Percentiles rank a stretch among this genome's conserved stretches.
These are phyloP conservation scores for Populus pruinosa DNA, from an alignment of 345 rosid species.

Conservation along the genomic window DNA sequence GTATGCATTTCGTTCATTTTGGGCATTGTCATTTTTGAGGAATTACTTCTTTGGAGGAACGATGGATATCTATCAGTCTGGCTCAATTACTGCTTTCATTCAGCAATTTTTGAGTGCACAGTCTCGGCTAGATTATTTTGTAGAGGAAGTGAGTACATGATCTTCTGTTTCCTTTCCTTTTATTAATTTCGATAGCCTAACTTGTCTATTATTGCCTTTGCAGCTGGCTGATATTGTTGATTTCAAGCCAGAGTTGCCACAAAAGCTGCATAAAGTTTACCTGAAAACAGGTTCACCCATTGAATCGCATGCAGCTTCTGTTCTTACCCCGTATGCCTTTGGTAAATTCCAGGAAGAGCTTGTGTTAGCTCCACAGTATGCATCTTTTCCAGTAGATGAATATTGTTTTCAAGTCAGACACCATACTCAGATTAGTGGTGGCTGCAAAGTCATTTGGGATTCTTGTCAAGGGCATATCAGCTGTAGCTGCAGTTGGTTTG, in stretches of 20 bases:
- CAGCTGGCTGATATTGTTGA: conserved; percentile 49
- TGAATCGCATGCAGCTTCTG: conserved; percentile 54
- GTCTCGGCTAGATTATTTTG: conserved; percentile 38
- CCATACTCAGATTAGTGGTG: conserved; percentile 44
- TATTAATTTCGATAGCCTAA: neutral
- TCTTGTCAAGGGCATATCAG: conserved; percentile 49
- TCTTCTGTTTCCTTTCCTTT: neutral
- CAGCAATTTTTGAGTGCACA: conserved; percentile 27
- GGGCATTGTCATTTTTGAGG: conserved; percentile 37
- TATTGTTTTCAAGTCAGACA: conserved; percentile 50
- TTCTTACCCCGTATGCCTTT: conserved; percentile 58
- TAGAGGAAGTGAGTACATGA: conserved; percentile 34
- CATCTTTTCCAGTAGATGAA: conserved; percentile 48
- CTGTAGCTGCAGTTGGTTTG: conserved; percentile 54
- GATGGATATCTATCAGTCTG: conserved; percentile 28
- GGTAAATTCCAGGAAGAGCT: conserved; percentile 58
- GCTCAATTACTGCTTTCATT: conserved; percentile 33
- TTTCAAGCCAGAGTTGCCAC: conserved; percentile 34
- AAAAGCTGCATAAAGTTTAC: conserved; percentile 34
- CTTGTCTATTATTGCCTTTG: conserved; percentile 5
- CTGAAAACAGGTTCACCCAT: conserved; percentile 61
- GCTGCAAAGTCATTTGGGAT: conserved; percentile 50
- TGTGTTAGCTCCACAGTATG: conserved; percentile 56
- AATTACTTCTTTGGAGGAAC: conserved; percentile 35
- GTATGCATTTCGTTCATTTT: conserved; percentile 27